Percentiles rank a stretch among this genome's conserved stretches.
These are phyloP conservation scores for Chalaropsis thielavioides DNA, from an alignment of 2,329 filamentous ascomycete genomes.

Conservation along the genomic window DNA sequence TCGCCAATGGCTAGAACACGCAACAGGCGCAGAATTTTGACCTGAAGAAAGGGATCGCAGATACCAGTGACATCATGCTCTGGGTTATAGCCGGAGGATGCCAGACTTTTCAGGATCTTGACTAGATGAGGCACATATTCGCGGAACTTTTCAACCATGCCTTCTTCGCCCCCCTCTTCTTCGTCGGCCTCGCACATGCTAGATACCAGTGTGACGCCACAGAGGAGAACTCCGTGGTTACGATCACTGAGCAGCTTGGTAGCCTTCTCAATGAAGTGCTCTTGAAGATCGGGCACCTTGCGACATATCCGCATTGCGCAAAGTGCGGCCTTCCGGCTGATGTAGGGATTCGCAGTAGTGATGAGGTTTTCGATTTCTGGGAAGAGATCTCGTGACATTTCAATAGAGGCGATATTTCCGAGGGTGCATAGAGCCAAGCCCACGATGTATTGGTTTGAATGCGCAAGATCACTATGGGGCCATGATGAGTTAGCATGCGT, in stretches of 20 bases:
- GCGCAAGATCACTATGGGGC: slow-evolving; percentile 64
- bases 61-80: slow-evolving; percentile 98
- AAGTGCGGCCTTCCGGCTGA: slow-evolving; percentile 89
- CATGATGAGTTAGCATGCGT: slow-evolving; percentile 19
- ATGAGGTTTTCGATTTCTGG: slow-evolving; percentile 86
- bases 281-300: slow-evolving; percentile 92
- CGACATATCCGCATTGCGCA: slow-evolving; percentile 98
- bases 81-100: slow-evolving; percentile 89
- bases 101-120: slow-evolving; percentile 78
- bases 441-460: slow-evolving; percentile 97
- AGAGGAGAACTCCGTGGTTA: slow-evolving; percentile 90
- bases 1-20: slow-evolving; percentile 80
- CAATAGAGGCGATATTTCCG: slow-evolving; percentile 92
- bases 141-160: slow-evolving; percentile 80
- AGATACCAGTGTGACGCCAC: slow-evolving; percentile 77
- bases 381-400: slow-evolving; percentile 97
- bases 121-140: slow-evolving; percentile 74
- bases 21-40: slow-evolving; percentile 81
- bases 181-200: slow-evolving; percentile 93
- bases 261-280: slow-evolving; percentile 93
- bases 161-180: slow-evolving; percentile 77
- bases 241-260: slow-evolving; percentile 76
- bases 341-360: slow-evolving; percentile 93
- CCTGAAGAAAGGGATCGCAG: slow-evolving; percentile 92
- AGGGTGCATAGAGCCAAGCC: slow-evolving; percentile 91